Percentiles rank a stretch among this genome's conserved stretches.
phyloP scores from a whole-genome alignment of 306 rosid genomes.

The Bauhinia variegata region DNA sequence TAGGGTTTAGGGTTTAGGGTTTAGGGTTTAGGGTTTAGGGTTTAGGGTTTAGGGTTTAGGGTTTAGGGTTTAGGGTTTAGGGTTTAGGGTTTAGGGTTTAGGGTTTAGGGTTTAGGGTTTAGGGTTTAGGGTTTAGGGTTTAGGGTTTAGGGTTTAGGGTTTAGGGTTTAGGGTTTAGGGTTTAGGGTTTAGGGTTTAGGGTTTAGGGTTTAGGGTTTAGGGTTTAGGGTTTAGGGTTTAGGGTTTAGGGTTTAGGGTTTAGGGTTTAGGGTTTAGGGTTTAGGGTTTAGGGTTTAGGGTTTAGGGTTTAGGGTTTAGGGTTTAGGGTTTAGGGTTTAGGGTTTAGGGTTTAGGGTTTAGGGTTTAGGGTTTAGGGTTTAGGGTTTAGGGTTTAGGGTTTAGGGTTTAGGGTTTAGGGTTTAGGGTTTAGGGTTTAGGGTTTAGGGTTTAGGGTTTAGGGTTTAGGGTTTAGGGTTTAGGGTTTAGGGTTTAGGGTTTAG shows the following conservation, averaged over 20 bases:
- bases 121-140: constrained; percentile 11
- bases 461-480: constrained; percentile 14
- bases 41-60: not conserved
- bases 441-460: constrained; percentile 5
- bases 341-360: constrained; percentile 10
- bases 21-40: not conserved
- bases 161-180: not conserved
- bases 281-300: not conserved
- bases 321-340: constrained; percentile 18
- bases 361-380: constrained; percentile 6
- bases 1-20: not conserved
- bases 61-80: not conserved
- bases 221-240: constrained; percentile 1
- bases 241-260: constrained; percentile 6
- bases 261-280: not conserved
- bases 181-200: constrained; percentile 18
- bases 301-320: constrained; percentile 22
- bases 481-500: constrained; percentile 28
- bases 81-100: not conserved
- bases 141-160: not conserved
- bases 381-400: constrained; percentile 3
- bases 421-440: constrained; percentile 11
- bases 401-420: not conserved
- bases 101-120: constrained; percentile 5
- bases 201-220: constrained; percentile 6